Evolutionary conservation across 495 filamentous ascomycete genomes (phyloP).

Genomic region (Neurospora terricola): DNA sequence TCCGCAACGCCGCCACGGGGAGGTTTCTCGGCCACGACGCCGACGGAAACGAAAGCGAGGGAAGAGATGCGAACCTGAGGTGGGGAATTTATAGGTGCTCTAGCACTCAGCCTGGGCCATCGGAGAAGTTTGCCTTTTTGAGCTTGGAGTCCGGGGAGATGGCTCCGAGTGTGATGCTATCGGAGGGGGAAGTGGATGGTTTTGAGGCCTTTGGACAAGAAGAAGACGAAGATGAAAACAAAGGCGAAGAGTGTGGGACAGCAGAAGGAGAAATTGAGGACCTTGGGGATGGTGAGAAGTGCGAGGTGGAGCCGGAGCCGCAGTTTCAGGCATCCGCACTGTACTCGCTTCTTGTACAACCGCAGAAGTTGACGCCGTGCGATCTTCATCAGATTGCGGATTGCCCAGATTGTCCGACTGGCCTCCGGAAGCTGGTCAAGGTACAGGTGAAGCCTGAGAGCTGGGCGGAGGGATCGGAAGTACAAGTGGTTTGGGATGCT

Average conservation of each 20-base stretch:
- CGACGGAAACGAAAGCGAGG: neutral
- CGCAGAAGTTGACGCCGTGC: neutral
- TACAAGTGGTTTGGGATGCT: neutral
- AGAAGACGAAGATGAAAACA: neutral
- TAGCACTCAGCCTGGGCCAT: neutral
- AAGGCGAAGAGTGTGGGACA: neutral
- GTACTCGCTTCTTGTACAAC: neutral
- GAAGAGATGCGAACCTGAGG: neutral
- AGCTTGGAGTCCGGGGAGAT: neutral
- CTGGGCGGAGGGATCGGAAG: neutral
- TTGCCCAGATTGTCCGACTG: neutral
- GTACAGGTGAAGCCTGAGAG: neutral
- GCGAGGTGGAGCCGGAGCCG: neutral
- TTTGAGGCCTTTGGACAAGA: neutral
- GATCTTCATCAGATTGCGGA: neutral
- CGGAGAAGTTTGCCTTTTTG: neutral
- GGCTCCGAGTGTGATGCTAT: neutral
- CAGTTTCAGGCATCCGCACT: neutral
- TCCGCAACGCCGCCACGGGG: neutral
- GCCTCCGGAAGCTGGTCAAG: neutral
- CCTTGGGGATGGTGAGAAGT: neutral
- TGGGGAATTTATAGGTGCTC: neutral
- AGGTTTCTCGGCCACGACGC: neutral
- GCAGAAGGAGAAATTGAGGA: neutral
- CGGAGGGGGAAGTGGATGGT: neutral